Evolutionary conservation across 257 asterid species (phyloP).

Genomic region (Lycium barbarum): DNA sequence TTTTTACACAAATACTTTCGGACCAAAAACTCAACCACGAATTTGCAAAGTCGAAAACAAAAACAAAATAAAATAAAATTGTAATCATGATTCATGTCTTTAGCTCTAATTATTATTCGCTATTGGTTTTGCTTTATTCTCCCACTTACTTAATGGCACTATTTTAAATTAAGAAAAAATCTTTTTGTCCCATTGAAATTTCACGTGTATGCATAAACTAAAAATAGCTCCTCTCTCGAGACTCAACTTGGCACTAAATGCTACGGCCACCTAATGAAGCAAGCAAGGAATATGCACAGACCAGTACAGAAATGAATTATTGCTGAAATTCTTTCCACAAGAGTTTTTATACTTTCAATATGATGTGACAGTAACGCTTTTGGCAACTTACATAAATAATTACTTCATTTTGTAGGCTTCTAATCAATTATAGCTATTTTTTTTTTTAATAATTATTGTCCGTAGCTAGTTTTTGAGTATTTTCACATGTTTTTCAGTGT

Average conservation of each 20-base stretch:
- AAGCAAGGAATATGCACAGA: not conserved
- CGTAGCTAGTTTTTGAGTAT: too few species aligned
- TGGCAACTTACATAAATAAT: too few species aligned
- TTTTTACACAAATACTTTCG: not conserved
- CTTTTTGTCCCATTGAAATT: slow-evolving; percentile 10
- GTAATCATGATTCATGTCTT: not conserved
- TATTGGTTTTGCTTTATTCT: slow-evolving; percentile 25
- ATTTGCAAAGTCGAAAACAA: not conserved
- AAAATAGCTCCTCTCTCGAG: slow-evolving; percentile 17
- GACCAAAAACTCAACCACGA: not conserved
- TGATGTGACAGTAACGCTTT: too few species aligned
- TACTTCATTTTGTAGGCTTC: too few species aligned
- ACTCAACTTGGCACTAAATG: slow-evolving; percentile 25
- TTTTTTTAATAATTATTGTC: too few species aligned
- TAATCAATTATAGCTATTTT: too few species aligned
- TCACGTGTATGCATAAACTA: slow-evolving; percentile 22
- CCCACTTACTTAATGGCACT: slow-evolving; percentile 21
- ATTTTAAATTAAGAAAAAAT: not conserved
- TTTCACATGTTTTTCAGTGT: too few species aligned
- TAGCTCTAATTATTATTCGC: not conserved
- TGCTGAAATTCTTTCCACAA: not conserved
- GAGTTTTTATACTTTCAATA: too few species aligned
- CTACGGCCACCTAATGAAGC: not conserved
- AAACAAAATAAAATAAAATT: not conserved
- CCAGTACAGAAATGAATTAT: not conserved